phyloP scores from a whole-genome alignment of 768 basidiomycete species.

The Amanita molliuscula region DNA sequence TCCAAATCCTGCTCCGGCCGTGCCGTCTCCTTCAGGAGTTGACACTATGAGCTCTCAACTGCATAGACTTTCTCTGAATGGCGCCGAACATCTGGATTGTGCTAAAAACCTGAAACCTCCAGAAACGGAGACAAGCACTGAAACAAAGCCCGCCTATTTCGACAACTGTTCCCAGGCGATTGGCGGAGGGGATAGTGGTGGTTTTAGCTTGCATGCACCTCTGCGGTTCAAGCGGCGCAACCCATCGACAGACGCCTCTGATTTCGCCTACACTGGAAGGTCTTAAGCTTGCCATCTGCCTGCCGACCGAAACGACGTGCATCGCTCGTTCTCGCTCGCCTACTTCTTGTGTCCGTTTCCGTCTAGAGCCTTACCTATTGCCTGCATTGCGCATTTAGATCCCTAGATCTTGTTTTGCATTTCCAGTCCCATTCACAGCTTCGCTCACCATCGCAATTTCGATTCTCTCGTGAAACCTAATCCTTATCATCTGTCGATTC shows the following conservation, averaged over 20 bases:
- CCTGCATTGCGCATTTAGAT: background rate
- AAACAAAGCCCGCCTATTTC: background rate
- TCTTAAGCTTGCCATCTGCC: background rate
- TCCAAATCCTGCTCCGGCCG: background rate
- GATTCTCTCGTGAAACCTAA: background rate
- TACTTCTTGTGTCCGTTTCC: background rate
- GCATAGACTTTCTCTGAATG: background rate
- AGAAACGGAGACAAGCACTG: background rate
- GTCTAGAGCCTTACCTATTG: background rate
- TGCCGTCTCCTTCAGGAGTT: background rate
- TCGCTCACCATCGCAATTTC: background rate
- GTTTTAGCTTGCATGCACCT: constrained; percentile 2
- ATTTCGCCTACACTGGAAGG: background rate
- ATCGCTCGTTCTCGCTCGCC: background rate
- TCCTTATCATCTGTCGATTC: background rate
- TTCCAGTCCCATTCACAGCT: background rate
- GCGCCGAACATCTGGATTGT: background rate
- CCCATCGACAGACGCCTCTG: background rate
- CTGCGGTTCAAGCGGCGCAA: constrained; percentile 4
- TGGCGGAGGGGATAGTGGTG: background rate
- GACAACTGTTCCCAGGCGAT: background rate
- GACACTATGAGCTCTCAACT: background rate
- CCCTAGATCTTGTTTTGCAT: background rate
- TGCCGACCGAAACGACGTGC: background rate
- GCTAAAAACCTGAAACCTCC: constrained; percentile 3